Base-by-base conservation (phyloP, 768 basidiomycete species). In the Tricholoma matsutake region DNA sequence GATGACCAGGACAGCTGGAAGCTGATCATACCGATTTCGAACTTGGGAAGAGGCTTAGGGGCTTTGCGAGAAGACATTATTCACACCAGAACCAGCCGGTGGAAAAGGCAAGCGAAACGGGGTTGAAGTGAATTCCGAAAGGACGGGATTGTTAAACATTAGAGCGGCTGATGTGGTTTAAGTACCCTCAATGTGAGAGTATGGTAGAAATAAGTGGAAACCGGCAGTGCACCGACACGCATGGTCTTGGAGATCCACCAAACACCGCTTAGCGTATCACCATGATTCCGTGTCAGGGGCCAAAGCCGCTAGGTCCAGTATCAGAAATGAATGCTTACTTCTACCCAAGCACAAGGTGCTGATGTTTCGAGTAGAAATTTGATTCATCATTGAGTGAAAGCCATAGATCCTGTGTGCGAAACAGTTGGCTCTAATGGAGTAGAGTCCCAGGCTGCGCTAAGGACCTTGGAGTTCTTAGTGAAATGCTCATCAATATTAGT, bases 1-100 rank as follows among this genome's bases (percentile, higher is more conserved):
- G 25, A 31, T 47, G 31, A 35, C 16, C 53, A 25, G 22, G 28
- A 32, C 22, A 47, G 13, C 41, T 43, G 35, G 29, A 34, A 32
- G 64, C 11, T 1, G 67, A 75, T 60, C 43, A 41, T 62, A 89
- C 89, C 87, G 62, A 86, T 82, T 70, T 89, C 84, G 68, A 90
- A 90, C 74, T 85, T 87, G 68, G 89, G 87, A 60, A 89, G 80
- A 66, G 84, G 81, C 77, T 88, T 90, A 59, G 78, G 73, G 63
- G 71, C 73, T 79, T 85, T 89, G 67, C 81, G 80, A 62, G 80
- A 80, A 67, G 83, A 84, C 82, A 84, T 83, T 72, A 62, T 68
- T 64, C 64, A 69, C 76, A 79, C 78, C 79, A 78, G 77, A 79
- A 76, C 79, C 79, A 80, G 79, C 77, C 78, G 76, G 79, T 78